Conservation (phyloP, 371 early-diverging fungal genomes). For the Rhizopus sp. region DNA sequence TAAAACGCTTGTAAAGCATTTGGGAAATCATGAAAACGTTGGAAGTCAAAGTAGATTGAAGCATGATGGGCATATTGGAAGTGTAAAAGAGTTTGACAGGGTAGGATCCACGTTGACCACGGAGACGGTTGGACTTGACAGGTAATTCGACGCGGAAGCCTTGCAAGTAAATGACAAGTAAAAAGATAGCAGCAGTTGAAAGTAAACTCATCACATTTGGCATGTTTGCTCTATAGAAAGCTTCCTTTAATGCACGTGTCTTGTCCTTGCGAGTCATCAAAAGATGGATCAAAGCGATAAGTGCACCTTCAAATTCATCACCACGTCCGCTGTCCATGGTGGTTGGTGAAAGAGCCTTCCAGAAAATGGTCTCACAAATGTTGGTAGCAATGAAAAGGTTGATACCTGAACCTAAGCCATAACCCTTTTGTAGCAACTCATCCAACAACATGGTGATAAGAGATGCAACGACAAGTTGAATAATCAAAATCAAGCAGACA, state of each 20-base stretch:
- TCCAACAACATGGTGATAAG: conserved; percentile 99
- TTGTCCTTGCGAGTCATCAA: conserved; percentile 98
- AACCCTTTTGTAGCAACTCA: conserved; percentile 99
- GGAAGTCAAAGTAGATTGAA: conserved; percentile 98
- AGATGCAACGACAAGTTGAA: conserved; percentile 98
- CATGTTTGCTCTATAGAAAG: conserved; percentile 95
- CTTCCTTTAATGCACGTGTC: conserved; percentile 98
- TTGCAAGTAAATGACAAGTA: conserved; percentile 99
- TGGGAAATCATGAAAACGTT: conserved; percentile 98
- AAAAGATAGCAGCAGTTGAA: conserved; percentile 94
- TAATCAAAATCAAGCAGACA: conserved; percentile 93
- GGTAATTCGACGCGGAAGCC: conserved; percentile 99
- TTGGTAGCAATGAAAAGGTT: conserved; percentile 99
- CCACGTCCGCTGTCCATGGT: conserved; percentile 99
- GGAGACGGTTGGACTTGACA: conserved; percentile 95
- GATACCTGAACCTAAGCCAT: conserved; percentile 99
- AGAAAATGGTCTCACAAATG: conserved; percentile 99
- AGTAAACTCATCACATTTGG: conserved; percentile 98
- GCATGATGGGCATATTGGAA: conserved; percentile 99
- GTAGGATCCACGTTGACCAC: conserved; percentile 98
- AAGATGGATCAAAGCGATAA: conserved; percentile 97
- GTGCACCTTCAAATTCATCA: conserved; percentile 99
- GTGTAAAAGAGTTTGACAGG: conserved; percentile 99
- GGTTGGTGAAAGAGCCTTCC: conserved; percentile 99
- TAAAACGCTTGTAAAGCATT: conserved; percentile 97